Conservation (phyloP, 139 green algal species). For the Ettlia oleoabundans region DNA sequence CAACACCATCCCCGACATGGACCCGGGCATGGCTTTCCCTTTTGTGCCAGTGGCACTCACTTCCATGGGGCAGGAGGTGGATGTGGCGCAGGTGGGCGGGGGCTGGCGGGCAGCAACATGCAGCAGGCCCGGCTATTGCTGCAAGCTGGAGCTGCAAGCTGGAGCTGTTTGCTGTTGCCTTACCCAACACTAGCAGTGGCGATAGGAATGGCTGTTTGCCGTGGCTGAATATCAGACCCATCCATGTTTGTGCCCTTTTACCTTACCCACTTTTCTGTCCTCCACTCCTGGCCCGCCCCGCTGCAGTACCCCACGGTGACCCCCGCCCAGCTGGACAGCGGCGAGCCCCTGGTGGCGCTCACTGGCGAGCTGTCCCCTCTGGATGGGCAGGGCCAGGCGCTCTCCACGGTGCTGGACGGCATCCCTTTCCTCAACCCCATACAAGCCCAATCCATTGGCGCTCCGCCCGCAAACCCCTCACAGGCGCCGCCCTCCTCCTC, state of each 20-base stretch:
- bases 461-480: background rate
- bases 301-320: background rate
- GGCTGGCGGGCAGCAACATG: background rate
- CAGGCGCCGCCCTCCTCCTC: background rate
- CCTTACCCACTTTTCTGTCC: no score
- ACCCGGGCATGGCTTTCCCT: conserved; percentile 14
- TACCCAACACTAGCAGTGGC: no score
- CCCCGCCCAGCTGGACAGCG: background rate
- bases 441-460: background rate
- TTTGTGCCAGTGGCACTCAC: conserved; percentile 5
- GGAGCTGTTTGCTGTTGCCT: no score
- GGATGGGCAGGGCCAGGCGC: background rate
- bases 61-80: conserved; percentile 14
- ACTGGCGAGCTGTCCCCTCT: background rate
- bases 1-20: conserved; percentile 7
- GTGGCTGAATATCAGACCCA: no score
- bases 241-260: no score
- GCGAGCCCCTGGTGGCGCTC: background rate
- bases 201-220: no score
- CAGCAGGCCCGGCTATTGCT: background rate
- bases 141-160: no score
- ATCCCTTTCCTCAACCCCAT: conserved; percentile 26
- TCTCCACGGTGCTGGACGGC: conserved; percentile 10
- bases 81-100: background rate
- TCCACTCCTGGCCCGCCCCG: background rate